Conservation (phyloP, 805 yeast species). For the Myxozyma kluyveri region DNA sequence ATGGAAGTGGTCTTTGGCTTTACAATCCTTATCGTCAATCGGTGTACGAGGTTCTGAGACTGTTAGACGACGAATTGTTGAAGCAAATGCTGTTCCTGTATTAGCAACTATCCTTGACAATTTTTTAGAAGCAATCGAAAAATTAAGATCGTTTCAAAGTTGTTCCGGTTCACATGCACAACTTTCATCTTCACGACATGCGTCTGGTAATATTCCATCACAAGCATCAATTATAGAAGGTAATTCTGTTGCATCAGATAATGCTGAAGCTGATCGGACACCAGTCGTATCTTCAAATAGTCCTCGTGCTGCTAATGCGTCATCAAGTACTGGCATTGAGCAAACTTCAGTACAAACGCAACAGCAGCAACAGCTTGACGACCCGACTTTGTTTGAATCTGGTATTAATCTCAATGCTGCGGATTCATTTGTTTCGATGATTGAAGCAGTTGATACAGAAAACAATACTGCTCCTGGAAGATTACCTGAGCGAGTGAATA, state of each 20-base stretch:
- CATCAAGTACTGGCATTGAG: background rate
- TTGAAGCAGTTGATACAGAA: slow-evolving; percentile 10
- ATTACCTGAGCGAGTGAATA: too few species aligned
- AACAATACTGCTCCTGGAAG: background rate
- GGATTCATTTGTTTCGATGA: slow-evolving; percentile 16
- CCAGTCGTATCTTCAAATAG: background rate
- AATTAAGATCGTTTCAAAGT: slow-evolving; percentile 25
- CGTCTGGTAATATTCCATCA: background rate
- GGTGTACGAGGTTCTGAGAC: slow-evolving; percentile 91
- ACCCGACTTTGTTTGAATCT: slow-evolving; percentile 7
- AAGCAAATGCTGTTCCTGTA: slow-evolving; percentile 88
- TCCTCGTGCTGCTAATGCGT: background rate
- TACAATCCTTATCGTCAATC: slow-evolving; percentile 85
- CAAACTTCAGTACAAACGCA: background rate
- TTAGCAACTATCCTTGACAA: slow-evolving; percentile 90
- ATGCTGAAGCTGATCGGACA: too few species aligned
- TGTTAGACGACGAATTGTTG: slow-evolving; percentile 79
- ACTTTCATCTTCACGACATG: background rate
- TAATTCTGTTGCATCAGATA: background rate
- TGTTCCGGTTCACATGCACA: background rate
- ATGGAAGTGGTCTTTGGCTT: slow-evolving; percentile 96
- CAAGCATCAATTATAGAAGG: background rate
- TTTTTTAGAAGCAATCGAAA: slow-evolving; percentile 47
- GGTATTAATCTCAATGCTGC: slow-evolving; percentile 19
- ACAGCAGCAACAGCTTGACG: background rate